These are phyloP conservation scores for Pseudogymnoascus sp. DNA, from an alignment of 2,329 filamentous ascomycete species.

Conservation along the genomic window DNA sequence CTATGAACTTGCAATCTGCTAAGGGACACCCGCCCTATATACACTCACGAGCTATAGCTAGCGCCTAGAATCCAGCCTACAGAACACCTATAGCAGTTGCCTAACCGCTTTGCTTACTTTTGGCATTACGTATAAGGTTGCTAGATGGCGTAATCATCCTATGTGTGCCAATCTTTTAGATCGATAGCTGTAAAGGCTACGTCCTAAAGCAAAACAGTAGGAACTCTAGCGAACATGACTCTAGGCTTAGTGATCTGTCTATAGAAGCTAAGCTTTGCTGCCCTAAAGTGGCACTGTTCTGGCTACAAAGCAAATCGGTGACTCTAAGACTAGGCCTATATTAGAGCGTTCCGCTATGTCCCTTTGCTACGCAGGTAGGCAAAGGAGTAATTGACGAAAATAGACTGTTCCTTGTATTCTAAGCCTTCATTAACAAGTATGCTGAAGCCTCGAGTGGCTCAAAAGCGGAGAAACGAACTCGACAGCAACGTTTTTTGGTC, in stretches of 20 bases:
- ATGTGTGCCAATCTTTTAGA: neutral
- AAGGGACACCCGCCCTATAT: neutral
- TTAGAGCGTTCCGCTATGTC: neutral
- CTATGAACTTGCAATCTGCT: neutral
- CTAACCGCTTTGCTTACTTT: neutral
- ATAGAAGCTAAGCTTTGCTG: neutral
- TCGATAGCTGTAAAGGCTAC: neutral
- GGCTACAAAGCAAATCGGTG: neutral
- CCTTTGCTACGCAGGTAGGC: neutral
- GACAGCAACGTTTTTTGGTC: neutral
- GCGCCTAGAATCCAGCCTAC: neutral
- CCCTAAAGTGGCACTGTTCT: neutral
- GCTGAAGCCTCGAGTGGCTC: neutral
- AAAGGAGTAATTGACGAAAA: neutral
- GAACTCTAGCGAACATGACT: neutral
- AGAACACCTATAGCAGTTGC: neutral
- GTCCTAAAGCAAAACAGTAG: neutral
- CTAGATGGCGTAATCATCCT: neutral
- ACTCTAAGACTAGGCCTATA: neutral
- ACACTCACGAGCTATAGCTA: neutral
- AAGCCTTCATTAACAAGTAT: neutral
- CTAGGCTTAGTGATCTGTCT: neutral
- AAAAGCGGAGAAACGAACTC: neutral
- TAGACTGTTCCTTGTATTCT: neutral
- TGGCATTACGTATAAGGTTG: neutral